Conservation (phyloP, 352 stramenopile species). For the Blastocystis hominis region DNA sequence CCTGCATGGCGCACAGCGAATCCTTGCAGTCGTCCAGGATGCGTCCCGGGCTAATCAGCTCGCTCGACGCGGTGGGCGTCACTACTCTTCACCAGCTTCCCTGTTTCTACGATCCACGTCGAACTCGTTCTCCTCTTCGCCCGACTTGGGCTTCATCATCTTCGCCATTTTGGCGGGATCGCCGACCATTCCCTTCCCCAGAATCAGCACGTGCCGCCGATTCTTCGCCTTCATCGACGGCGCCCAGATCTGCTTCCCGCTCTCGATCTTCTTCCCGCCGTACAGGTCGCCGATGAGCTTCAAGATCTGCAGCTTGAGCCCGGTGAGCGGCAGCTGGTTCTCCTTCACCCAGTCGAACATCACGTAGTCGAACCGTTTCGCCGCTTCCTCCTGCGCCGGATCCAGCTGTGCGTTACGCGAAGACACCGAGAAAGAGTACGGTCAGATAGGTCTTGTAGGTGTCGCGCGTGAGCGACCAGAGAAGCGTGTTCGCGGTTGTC, state of each 20-base stretch:
- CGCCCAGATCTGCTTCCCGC: neutral
- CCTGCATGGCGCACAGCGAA: neutral
- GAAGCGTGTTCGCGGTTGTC: neutral
- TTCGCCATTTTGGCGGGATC: neutral
- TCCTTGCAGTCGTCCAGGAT: constrained; percentile 35
- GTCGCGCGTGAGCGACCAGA: constrained; percentile 10
- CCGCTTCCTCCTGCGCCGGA: neutral
- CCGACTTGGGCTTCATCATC: neutral
- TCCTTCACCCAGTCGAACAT: constrained; percentile 53
- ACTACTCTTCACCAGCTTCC: neutral
- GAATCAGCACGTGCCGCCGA: neutral
- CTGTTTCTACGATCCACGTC: constrained; percentile 16
- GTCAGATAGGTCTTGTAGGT: constrained; percentile 34
- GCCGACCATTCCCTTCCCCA: constrained; percentile 6
- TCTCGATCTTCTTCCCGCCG: neutral
- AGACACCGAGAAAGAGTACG: neutral
- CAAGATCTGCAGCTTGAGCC: neutral
- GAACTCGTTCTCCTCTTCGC: constrained; percentile 14
- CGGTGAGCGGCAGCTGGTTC: constrained; percentile 18
- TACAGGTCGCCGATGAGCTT: constrained; percentile 22
- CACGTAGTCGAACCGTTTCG: neutral
- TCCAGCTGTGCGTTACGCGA: neutral
- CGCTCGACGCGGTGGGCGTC: neutral
- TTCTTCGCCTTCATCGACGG: neutral
- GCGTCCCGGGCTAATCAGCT: neutral